Conservation (phyloP, 75 land plant species). For the Picea glauca region DNA sequence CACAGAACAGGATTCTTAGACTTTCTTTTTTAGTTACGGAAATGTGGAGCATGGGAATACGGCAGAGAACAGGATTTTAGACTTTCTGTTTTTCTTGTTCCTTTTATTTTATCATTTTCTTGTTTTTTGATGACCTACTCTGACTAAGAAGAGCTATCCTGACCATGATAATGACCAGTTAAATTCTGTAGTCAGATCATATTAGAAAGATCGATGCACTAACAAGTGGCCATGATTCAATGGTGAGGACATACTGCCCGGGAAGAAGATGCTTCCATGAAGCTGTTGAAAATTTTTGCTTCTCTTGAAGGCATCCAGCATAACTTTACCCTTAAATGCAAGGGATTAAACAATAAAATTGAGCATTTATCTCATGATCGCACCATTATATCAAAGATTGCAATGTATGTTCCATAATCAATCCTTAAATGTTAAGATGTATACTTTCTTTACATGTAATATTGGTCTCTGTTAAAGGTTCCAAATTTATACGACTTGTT, state of each 20-base stretch:
- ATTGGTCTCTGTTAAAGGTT: no score
- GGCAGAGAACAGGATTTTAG: no score
- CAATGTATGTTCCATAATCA: neutral
- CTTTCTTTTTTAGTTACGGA: no score
- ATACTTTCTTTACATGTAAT: no score
- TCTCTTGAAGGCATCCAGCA: neutral
- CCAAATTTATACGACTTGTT: no score
- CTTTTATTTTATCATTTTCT: no score
- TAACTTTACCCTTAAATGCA: neutral
- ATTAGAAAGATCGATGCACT: neutral
- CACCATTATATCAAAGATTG: neutral
- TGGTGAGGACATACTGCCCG: neutral
- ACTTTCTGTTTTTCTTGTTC: no score
- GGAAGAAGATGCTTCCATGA: neutral
- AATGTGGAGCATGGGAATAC: no score
- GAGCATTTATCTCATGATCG: neutral
- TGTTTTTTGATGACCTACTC: no score
- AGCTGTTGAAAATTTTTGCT: neutral
- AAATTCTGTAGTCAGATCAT: neutral
- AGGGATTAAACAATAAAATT: neutral
- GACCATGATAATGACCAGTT: neutral
- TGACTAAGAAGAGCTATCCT: no score
- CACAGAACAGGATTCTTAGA: no score
- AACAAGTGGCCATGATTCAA: neutral
- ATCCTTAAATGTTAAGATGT: neutral